A percentile compares a stretch with the other conserved stretches of the same genome.
These are phyloP conservation scores for Xylaria sp. DNA, from an alignment of 2,329 filamentous ascomycete genomes.

Conservation along the genomic window DNA sequence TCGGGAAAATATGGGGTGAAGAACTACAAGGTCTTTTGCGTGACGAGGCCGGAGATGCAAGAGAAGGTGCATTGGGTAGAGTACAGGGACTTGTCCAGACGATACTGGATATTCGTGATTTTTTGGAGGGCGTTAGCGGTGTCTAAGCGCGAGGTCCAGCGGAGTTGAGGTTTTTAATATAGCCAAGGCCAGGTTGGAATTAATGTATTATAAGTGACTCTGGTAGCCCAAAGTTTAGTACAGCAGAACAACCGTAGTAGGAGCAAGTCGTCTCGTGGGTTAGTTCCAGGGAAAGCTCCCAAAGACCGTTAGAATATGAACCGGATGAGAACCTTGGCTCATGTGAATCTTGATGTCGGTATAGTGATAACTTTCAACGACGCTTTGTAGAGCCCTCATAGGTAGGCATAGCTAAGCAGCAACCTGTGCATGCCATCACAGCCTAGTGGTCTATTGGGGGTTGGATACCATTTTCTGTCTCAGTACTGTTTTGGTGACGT, in stretches of 20 bases:
- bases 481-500: slow-evolving; percentile 50
- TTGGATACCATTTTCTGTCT: slow-evolving; percentile 57
- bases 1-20: slow-evolving; percentile 45
- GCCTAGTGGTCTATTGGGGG: slow-evolving; percentile 37
- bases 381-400: neutral
- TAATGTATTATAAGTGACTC: neutral
- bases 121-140: slow-evolving; percentile 28
- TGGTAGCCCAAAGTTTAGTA: neutral
- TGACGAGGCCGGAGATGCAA: slow-evolving; percentile 22
- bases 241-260: neutral
- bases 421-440: neutral
- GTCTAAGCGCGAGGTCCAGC: neutral
- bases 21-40: slow-evolving; percentile 45
- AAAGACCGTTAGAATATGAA: neutral
- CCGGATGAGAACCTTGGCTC: neutral
- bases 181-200: neutral
- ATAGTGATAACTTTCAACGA: slow-evolving; percentile 4
- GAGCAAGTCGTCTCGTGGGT: neutral
- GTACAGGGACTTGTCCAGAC: slow-evolving; percentile 38
- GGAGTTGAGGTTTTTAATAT: neutral
- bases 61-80: slow-evolving; percentile 51
- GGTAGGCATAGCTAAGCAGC: slow-evolving; percentile 6
- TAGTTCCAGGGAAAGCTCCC: neutral
- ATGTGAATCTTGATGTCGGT: neutral
- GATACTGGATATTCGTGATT: slow-evolving; percentile 41